These are phyloP conservation scores for Termitomyces sp. DNA, from an alignment of 1,284 basidiomycete genomes.

Conservation along the genomic window DNA sequence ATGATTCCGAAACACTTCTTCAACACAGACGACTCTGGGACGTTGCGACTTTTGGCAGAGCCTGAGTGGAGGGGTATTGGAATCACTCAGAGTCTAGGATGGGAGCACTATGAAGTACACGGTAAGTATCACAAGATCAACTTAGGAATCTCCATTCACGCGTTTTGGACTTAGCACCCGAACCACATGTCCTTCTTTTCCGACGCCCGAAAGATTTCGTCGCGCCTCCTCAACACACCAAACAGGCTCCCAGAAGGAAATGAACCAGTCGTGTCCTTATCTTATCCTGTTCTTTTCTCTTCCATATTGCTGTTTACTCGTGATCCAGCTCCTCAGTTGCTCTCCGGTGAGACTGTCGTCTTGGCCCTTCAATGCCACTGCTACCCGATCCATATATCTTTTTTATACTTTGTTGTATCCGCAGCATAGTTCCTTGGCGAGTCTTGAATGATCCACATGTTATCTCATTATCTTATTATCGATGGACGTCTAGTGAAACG, in stretches of 20 bases:
- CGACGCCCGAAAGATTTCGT: slow-evolving; percentile 65
- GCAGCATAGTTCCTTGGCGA: neutral
- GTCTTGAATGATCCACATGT: neutral
- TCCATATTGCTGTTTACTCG: slow-evolving; percentile 6
- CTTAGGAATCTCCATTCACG: slow-evolving; percentile 1
- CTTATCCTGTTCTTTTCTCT: slow-evolving; percentile 4
- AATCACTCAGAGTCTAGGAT: slow-evolving; percentile 92
- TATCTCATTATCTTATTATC: neutral
- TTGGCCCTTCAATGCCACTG: slow-evolving; percentile 3
- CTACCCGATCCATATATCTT: slow-evolving; percentile 2
- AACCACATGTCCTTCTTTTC: slow-evolving; percentile 82
- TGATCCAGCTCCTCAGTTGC: slow-evolving; percentile 1
- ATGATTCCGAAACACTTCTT: slow-evolving; percentile 82
- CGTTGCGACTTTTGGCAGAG: slow-evolving; percentile 80
- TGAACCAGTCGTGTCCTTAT: slow-evolving; percentile 13
- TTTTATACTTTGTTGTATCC: slow-evolving; percentile 6
- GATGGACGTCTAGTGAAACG: neutral
- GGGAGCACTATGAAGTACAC: slow-evolving; percentile 98
- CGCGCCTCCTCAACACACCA: slow-evolving; percentile 37
- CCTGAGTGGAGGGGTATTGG: slow-evolving; percentile 94
- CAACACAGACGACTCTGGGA: slow-evolving; percentile 73
- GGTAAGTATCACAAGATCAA: slow-evolving; percentile 49
- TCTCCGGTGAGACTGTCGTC: slow-evolving; percentile 8
- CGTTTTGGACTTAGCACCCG: slow-evolving; percentile 54
- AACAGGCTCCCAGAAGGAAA: slow-evolving; percentile 30